A percentile compares a stretch with the other conserved stretches of the same genome.
phyloP scores from a whole-genome alignment of 2,329 filamentous ascomycete genomes.

The Metarhizium anisopliae region DNA sequence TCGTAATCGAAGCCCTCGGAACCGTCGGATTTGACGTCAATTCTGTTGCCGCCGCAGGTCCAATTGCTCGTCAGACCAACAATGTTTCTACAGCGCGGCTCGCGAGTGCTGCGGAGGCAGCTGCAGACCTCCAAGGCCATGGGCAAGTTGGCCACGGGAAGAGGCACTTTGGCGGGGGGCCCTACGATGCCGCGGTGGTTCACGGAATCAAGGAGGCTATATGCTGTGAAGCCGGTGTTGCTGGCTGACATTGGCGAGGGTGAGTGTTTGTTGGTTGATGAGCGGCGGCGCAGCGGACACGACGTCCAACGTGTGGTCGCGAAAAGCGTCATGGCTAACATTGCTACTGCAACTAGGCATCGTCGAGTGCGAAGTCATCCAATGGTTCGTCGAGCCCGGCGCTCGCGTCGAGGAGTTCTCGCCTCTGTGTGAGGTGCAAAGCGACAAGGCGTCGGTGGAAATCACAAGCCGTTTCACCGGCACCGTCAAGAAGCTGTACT shows the following conservation, averaged over 20 bases:
- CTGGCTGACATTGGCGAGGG: slow-evolving; percentile 83
- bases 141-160: slow-evolving; percentile 23
- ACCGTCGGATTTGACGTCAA: neutral
- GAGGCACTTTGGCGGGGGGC: slow-evolving; percentile 17
- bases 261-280: slow-evolving; percentile 23
- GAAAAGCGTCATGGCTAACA: neutral
- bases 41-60: neutral
- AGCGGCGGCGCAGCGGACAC: too few species aligned
- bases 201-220: slow-evolving; percentile 38
- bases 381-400: slow-evolving; percentile 97
- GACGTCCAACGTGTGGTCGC: too few species aligned
- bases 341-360: slow-evolving; percentile 53
- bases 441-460: slow-evolving; percentile 84
- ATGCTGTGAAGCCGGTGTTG: slow-evolving; percentile 67
- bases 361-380: slow-evolving; percentile 96
- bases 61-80: neutral
- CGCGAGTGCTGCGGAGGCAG: slow-evolving; percentile 41
- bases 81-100: slow-evolving; percentile 49
- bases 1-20: neutral
- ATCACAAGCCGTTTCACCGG: slow-evolving; percentile 95
- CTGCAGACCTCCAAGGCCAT: slow-evolving; percentile 36
- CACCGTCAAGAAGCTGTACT: slow-evolving; percentile 92
- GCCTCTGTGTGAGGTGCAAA: slow-evolving; percentile 94
- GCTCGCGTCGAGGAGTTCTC: slow-evolving; percentile 97
- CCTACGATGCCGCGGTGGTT: slow-evolving; percentile 33